Base-by-base conservation (phyloP, 306 rosid genomes). In the Lathyrus oleraceus region DNA sequence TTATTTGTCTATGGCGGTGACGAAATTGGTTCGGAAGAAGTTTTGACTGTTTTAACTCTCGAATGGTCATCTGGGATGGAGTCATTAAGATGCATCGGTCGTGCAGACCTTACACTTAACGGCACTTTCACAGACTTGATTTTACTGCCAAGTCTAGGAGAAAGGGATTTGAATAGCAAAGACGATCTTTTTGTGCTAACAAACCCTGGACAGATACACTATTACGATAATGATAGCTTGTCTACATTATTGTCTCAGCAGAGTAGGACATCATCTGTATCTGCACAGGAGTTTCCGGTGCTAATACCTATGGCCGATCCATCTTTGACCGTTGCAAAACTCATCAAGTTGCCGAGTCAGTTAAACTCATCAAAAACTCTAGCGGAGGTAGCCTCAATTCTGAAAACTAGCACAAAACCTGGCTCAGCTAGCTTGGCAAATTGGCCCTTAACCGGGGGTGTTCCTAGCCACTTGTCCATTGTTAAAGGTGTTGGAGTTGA, bases 401-500 rank as follows among this genome's bases (percentile, higher is more conserved):
- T 72, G 82, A 87, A 83, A 78, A 77, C 64, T 69, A 73, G 76
- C 68, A 85, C 90, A 35, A 19, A 61, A 40, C 70, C 78, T 73
- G 81, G 71, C 59, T 81, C 78, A 67, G 75, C 71, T 69, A 27
- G 71, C 65, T 65, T 8, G 73, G 72, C 84, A 58, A 85, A 81
- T 61, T 90, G 97, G 96, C 98, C 98, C 69, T 76, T 94, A 83
- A 94, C 98, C 54, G 98, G 98, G 32, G 98, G 98, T 70, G 86
- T 94, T 60, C 92, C 91, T 61, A 75, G 86, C 69, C 89, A 80
- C n/a, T n/a, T n/a, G n/a, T n/a, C n/a, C n/a, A n/a, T n/a, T n/a
- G n/a, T n/a, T n/a, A n/a, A n/a, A n/a, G n/a, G n/a, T n/a, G n/a
- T n/a, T n/a, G n/a, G n/a, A n/a, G n/a, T n/a, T n/a, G n/a, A n/a